Evolutionary conservation across 106 monocot genomes (phyloP).

Genomic region (Dioscorea dumetorum): DNA sequence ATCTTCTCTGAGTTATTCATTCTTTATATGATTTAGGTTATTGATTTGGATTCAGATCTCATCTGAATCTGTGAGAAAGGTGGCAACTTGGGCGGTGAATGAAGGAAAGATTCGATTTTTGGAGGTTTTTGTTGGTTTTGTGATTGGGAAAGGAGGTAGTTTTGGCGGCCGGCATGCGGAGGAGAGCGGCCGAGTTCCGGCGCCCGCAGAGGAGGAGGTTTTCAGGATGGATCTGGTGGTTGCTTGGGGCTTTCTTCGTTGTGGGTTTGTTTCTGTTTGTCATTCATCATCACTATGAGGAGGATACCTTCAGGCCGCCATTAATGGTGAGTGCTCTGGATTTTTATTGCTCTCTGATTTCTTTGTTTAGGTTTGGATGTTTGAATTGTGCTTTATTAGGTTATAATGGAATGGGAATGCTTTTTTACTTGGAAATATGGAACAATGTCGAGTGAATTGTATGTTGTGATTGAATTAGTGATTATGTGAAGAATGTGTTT

Average conservation of each 20-base stretch:
- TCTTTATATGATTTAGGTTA: not conserved
- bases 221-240: slow-evolving; percentile 63
- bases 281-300: slow-evolving; percentile 47
- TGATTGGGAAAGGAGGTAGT: too few relatives aligned
- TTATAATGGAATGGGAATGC: too few relatives aligned
- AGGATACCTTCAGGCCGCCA: slow-evolving; percentile 18
- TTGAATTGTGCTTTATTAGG: too few relatives aligned
- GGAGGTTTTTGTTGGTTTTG: too few relatives aligned
- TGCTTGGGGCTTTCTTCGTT: slow-evolving; percentile 39
- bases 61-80: not conserved
- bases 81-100: not conserved
- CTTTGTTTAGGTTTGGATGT: too few relatives aligned
- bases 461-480: too few relatives aligned
- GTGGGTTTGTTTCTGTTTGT: slow-evolving; percentile 53
- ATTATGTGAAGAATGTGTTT: too few relatives aligned
- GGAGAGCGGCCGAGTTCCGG: slow-evolving; percentile 60
- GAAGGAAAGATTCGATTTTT: too few relatives aligned
- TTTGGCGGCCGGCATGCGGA: slow-evolving; percentile 18
- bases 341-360: too few relatives aligned
- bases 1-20: not conserved
- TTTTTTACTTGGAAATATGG: too few relatives aligned
- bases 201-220: slow-evolving; percentile 59
- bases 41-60: not conserved
- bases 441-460: too few relatives aligned
- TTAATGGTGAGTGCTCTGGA: not conserved